A percentile compares a stretch with the other conserved stretches of the same genome.
These are phyloP conservation scores for Madurella fahalii DNA, from an alignment of 2,329 filamentous ascomycete genomes.

Conservation along the genomic window DNA sequence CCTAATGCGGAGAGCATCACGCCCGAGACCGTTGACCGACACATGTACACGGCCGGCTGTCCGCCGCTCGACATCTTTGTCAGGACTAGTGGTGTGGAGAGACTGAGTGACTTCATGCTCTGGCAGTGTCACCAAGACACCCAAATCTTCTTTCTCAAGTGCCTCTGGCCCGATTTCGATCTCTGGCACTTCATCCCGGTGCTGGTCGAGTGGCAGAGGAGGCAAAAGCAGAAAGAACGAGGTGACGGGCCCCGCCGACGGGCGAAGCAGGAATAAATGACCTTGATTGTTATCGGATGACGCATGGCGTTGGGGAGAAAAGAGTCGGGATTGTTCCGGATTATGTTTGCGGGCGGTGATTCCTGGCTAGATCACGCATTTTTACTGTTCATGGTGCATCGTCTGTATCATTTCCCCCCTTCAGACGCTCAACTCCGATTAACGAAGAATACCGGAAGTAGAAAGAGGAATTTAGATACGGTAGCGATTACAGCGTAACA, in stretches of 20 bases:
- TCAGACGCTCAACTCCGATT: no score
- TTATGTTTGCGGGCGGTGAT: no score
- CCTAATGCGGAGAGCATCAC: conserved; percentile 85
- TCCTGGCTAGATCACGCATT: no score
- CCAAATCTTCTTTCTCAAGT: conserved; percentile 86
- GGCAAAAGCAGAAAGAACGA: conserved; percentile 53
- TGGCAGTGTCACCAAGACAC: conserved; percentile 96
- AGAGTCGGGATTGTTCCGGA: not conserved
- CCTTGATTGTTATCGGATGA: not conserved
- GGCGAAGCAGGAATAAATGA: conserved; percentile 31
- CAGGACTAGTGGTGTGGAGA: conserved; percentile 86
- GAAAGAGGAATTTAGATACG: no score
- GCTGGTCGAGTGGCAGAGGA: conserved; percentile 81
- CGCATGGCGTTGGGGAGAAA: not conserved
- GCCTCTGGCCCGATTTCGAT: conserved; percentile 94
- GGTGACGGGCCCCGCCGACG: conserved; percentile 41
- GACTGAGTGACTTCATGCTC: conserved; percentile 95
- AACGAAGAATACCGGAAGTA: no score
- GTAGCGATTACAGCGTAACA: no score
- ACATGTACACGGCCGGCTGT: conserved; percentile 82
- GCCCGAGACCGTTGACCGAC: conserved; percentile 71
- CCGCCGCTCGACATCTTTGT: conserved; percentile 89
- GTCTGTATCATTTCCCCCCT: no score
- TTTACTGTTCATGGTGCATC: no score
- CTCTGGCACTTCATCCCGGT: conserved; percentile 91